Evolutionary conservation across 495 filamentous ascomycete species (phyloP), one percentile per base, ranked within the genome.

Genomic region (Lasiosphaeria miniovina): DNA sequence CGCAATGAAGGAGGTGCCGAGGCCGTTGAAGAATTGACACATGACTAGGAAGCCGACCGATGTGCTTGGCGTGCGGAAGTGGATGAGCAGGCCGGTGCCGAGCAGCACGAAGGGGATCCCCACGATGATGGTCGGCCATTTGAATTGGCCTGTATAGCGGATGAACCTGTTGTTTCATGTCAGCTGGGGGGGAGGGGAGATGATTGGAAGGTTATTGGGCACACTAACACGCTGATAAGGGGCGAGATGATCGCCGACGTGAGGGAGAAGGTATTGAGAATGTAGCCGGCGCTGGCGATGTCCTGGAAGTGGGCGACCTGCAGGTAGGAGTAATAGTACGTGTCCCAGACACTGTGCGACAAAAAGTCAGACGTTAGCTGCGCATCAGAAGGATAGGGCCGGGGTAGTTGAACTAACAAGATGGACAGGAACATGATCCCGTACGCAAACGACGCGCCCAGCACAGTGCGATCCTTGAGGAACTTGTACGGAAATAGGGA

Each of bases 91-190:
- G 41, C 41, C 41, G 4, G 11, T 45, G 46, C 70, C 41, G 41
- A 45, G 41, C 1, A 90, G 78, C 38, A 88, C 76, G 61, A 80
- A 77, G 15, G 90, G 69, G 0, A 87, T 86, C 1, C 89, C 69
- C 9, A 73, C 86, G 64, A 86, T 82, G 71, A 71, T 84, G 17
- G 75, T 58, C 8, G 75, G 60, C 74, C 74, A 82, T 71, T 83
- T 83, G 80, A 86, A 87, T 51, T 79, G 75, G 50, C 82, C 81
- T 31, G 81, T 82, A 34, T 63, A 77, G 62, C 80, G 84, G 48
- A 90, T 76, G 8, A 82, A 83, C 4, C 82, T 75, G 32, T 84
- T 87, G 1, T 90, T 76, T 36, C 36, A 40, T 6, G 41, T 45
- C 41, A 45, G 41, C 68, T 0, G 85, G 77, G 0, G 87, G 61